Base-by-base conservation (phyloP, 2,329 filamentous ascomycete species). In the Monilinia fructicola region DNA sequence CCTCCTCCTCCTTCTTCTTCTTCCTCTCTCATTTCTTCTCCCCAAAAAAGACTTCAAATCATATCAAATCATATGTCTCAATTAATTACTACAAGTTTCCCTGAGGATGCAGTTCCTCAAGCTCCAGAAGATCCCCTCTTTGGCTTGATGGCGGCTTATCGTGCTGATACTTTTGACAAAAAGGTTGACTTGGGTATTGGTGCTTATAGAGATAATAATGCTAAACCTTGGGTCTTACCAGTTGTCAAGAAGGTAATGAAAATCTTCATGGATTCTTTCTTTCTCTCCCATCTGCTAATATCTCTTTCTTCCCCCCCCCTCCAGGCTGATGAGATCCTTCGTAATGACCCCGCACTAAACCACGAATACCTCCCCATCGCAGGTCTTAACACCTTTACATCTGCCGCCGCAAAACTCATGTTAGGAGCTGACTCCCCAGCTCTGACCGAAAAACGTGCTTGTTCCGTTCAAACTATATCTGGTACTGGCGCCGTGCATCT, bases 351-450 rank as follows among this genome's bases (percentile, higher is more conserved):
- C 76, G 86, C 91, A 68, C 84, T 96, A 74, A 96, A 99, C 82
- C 94, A 99, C 83, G 95, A 99, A 85, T 99, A 99, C 81, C 92
- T 96, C 68, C 94, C 95, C 68, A 99, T 99, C 78, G 90, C 93
- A 70, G 95, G 95, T 76, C 85, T 98, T 68, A 81, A 89, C 66
- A 85, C 89, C 70, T 96, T 97, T 81, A 97, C 92, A 68, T 85
- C 87, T 73, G 96, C 95, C 77, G 93, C 95, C 31, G 92, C 94
- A 77, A 93, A 95, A 81, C 85, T 98, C 74, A 90, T 97, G 68
- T 85, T 98, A 42, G 93, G 95, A 62, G 72, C 79, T 71, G 86
- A 90, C 73, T 96, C 92, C 62, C 87, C 92, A 54, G 95, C 93
- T 67, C 85, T 97, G 76, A 82, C 84, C 72, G 92, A 98, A 77